A percentile compares a stretch with the other conserved stretches of the same genome.
phyloP scores from a whole-genome alignment of 805 yeast species.

The Candida verbasci region DNA sequence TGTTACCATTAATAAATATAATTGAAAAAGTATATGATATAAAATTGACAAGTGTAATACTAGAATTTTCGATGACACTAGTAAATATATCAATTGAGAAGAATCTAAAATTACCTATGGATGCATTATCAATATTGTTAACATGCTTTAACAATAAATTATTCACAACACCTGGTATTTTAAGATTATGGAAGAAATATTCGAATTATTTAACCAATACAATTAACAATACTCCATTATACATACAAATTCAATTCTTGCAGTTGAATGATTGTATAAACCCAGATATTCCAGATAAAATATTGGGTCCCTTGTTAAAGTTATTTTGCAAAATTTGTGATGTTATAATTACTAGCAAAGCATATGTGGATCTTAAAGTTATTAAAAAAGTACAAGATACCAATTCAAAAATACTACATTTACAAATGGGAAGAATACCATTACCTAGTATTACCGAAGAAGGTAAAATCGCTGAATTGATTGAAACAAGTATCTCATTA shows the following conservation, averaged over 20 bases:
- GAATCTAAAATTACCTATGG: slow-evolving; percentile 14
- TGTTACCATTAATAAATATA: slow-evolving; percentile 21
- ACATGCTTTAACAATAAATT: slow-evolving; percentile 10
- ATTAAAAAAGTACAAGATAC: slow-evolving; percentile 1
- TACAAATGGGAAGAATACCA: slow-evolving; percentile 35
- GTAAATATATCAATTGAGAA: slow-evolving; percentile 14
- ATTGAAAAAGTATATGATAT: slow-evolving; percentile 21
- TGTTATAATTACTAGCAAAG: not conserved
- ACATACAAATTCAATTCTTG: not conserved
- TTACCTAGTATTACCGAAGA: slow-evolving; percentile 20
- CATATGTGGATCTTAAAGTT: not conserved
- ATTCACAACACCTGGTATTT: slow-evolving; percentile 13
- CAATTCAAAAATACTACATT: slow-evolving; percentile 12
- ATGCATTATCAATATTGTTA: slow-evolving; percentile 15
- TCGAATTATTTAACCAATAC: not conserved
- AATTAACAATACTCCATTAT: not conserved
- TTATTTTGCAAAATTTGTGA: slow-evolving; percentile 2
- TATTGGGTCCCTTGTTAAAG: slow-evolving; percentile 1
- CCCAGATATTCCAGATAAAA: slow-evolving; percentile 3
- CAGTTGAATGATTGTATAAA: slow-evolving; percentile 1
- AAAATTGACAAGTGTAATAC: slow-evolving; percentile 17
- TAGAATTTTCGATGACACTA: slow-evolving; percentile 17
- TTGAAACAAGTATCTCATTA: slow-evolving; percentile 24
- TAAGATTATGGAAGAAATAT: slow-evolving; percentile 14
- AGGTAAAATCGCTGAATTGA: slow-evolving; percentile 12